These are phyloP conservation scores for Magnusiomyces suaveolens DNA, from an alignment of 1,139 yeast species.

Conservation along the genomic window DNA sequence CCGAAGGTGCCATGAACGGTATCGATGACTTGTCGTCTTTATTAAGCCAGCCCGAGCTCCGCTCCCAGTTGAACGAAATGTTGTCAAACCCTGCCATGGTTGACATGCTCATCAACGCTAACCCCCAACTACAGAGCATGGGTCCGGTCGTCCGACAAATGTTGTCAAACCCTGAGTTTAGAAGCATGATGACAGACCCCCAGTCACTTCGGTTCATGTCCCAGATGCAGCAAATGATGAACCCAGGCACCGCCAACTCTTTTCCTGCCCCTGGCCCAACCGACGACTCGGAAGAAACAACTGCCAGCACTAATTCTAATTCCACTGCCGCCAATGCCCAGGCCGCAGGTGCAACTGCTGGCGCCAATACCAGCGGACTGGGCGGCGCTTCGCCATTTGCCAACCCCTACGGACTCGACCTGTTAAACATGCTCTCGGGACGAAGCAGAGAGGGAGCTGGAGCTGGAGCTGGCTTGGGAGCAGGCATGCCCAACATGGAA, in stretches of 20 bases:
- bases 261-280: constrained; percentile 50
- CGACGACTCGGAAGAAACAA: constrained; percentile 15
- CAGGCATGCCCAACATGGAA: neutral
- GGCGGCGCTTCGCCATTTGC: constrained; percentile 16
- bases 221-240: constrained; percentile 43
- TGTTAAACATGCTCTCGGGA: constrained; percentile 22
- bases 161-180: constrained; percentile 73
- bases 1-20: constrained; percentile 82
- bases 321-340: constrained; percentile 16
- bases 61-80: constrained; percentile 73
- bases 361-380: constrained; percentile 9
- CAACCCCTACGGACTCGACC: constrained; percentile 24
- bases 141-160: constrained; percentile 84
- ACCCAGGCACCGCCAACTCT: constrained; percentile 14
- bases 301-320: constrained; percentile 16
- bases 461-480: constrained; percentile 11
- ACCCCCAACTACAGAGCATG: constrained; percentile 71
- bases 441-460: constrained; percentile 14
- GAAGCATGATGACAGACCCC: constrained; percentile 57
- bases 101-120: constrained; percentile 70
- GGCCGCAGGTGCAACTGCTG: constrained; percentile 15
- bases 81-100: constrained; percentile 74
- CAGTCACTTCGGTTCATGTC: constrained; percentile 61
- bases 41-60: constrained; percentile 75
- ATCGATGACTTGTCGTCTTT: constrained; percentile 63